Conservation (phyloP, 441 rosid species). For the Pelargonium fulgidum region DNA sequence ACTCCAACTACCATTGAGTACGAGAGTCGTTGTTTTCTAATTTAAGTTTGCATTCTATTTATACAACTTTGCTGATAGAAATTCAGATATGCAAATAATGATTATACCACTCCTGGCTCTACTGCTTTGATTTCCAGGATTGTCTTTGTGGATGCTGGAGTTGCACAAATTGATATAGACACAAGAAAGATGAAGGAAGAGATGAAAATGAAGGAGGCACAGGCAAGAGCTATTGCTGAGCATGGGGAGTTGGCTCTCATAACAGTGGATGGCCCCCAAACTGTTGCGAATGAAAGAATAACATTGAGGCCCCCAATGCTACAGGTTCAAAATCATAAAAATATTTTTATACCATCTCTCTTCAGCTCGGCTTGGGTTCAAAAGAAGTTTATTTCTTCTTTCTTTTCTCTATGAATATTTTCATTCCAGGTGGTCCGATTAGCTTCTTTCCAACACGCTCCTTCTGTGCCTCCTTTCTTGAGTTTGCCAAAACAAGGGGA, state of each 20-base stretch:
- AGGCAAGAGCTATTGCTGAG: constrained; percentile 75
- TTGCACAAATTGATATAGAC: constrained; percentile 83
- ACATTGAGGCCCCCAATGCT: constrained; percentile 88
- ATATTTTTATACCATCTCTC: not conserved
- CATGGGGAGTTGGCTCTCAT: constrained; percentile 96
- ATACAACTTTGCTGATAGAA: too few species aligned
- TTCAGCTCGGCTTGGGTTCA: constrained; percentile 5
- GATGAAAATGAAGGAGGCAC: constrained; percentile 77
- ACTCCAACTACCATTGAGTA: constrained; percentile 98
- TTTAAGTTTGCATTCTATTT: not conserved
- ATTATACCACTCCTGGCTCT: constrained; percentile 12
- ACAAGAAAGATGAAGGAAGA: constrained; percentile 86
- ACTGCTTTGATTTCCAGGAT: constrained; percentile 47
- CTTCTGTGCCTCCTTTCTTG: constrained; percentile 93
- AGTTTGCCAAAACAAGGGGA: constrained; percentile 74
- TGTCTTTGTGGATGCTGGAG: constrained; percentile 96
- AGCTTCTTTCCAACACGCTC: constrained; percentile 97
- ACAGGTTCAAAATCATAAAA: constrained; percentile 46
- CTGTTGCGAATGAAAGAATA: constrained; percentile 56
- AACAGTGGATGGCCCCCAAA: constrained; percentile 66
- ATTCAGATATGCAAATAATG: not conserved
- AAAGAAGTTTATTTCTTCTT: constrained; percentile 3
- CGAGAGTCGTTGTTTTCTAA: constrained; percentile 22
- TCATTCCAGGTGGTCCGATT: constrained; percentile 77
- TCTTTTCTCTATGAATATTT: constrained; percentile 5